These are phyloP conservation scores for Lonicera japonica DNA, from an alignment of 129 eudicot genomes.

Conservation along the genomic window DNA sequence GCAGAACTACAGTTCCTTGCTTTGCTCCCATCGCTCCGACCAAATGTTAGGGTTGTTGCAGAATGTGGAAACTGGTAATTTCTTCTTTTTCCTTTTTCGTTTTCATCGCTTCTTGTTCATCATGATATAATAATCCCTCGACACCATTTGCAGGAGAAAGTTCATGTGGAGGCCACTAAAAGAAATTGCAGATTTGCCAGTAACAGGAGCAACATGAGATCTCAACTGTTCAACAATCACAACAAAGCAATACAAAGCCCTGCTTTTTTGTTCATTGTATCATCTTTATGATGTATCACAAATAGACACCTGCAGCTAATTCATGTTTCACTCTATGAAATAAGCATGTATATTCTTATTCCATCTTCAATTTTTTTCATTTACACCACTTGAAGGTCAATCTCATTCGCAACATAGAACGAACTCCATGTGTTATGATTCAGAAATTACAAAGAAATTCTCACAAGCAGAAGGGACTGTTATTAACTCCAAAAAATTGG, in stretches of 20 bases:
- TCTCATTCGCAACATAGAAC: too few species aligned
- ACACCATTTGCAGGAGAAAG: conserved; percentile 49
- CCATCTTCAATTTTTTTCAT: too few species aligned
- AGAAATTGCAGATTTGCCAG: conserved; percentile 56
- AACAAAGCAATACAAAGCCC: background rate
- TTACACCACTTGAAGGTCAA: too few species aligned
- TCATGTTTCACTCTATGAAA: background rate
- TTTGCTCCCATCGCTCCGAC: conserved; percentile 76
- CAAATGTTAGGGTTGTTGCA: conserved; percentile 81
- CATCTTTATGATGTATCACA: background rate
- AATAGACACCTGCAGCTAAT: background rate
- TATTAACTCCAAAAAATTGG: too few species aligned
- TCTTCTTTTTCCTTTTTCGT: background rate
- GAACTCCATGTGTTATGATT: too few species aligned
- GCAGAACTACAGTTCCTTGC: conserved; percentile 94
- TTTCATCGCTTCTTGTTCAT: background rate
- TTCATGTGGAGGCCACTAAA: conserved; percentile 77
- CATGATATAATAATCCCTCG: background rate
- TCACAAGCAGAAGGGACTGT: too few species aligned
- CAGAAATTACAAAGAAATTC: too few species aligned
- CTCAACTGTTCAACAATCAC: background rate
- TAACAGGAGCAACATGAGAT: conserved; percentile 26
- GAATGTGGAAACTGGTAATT: conserved; percentile 92
- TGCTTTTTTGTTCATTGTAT: background rate
- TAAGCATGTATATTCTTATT: too few species aligned